A percentile compares a stretch with the other conserved stretches of the same genome.
phyloP scores from a whole-genome alignment of 306 rosid species.

The Echinosophora koreensis region DNA sequence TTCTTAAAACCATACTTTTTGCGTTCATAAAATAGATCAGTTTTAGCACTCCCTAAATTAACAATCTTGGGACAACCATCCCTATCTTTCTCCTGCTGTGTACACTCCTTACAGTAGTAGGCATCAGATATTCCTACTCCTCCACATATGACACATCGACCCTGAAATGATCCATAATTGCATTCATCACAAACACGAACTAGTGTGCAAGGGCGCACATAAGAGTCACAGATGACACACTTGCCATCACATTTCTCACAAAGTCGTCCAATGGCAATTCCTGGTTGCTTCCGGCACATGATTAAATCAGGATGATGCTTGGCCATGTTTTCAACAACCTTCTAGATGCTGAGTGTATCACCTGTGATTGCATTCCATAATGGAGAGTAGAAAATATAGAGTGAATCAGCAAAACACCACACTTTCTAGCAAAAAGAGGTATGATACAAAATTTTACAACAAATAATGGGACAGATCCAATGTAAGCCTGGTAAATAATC shows the following conservation, averaged over 20 bases:
- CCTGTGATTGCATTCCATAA: not conserved
- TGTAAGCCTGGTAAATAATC: not conserved
- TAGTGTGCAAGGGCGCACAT: slow-evolving; percentile 94
- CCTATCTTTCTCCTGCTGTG: slow-evolving; percentile 95
- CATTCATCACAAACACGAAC: slow-evolving; percentile 91
- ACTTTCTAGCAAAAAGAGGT: not conserved
- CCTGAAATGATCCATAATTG: slow-evolving; percentile 85
- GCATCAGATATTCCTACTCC: slow-evolving; percentile 95
- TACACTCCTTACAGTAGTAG: slow-evolving; percentile 96
- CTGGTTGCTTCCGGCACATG: slow-evolving; percentile 91
- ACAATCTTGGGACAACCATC: slow-evolving; percentile 97
- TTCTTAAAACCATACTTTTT: slow-evolving; percentile 96
- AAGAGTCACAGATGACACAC: slow-evolving; percentile 86
- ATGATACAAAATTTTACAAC: not conserved
- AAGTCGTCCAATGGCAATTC: slow-evolving; percentile 84
- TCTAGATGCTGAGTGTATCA: slow-evolving; percentile 37
- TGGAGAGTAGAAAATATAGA: slow-evolving; percentile 1
- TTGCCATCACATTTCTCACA: slow-evolving; percentile 93
- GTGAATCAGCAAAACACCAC: not conserved
- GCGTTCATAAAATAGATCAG: slow-evolving; percentile 83
- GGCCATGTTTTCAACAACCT: slow-evolving; percentile 65
- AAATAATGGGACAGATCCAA: not conserved
- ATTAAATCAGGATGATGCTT: slow-evolving; percentile 95
- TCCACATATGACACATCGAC: slow-evolving; percentile 91
- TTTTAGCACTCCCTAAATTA: slow-evolving; percentile 90